Conservation (phyloP, 148 eudicot genomes). For the Dysphania ambrosioides region DNA sequence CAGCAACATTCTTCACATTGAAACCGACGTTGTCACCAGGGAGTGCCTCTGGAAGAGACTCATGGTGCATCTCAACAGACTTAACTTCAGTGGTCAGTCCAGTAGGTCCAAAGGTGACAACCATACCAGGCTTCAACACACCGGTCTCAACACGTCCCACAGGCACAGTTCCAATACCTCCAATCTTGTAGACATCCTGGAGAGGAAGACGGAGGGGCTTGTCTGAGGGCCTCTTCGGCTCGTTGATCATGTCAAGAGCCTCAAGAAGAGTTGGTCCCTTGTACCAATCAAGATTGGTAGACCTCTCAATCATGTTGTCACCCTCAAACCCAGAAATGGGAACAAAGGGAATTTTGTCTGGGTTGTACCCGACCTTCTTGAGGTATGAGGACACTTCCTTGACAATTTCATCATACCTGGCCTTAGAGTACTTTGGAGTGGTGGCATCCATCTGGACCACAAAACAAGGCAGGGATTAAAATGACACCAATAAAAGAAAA, state of each 20-base stretch:
- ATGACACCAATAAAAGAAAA: neutral
- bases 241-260: slow-evolving; percentile 30
- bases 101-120: slow-evolving; percentile 40
- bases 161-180: slow-evolving; percentile 41
- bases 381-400: slow-evolving; percentile 35
- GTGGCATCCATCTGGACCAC: slow-evolving; percentile 34
- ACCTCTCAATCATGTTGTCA: slow-evolving; percentile 41
- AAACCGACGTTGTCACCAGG: slow-evolving; percentile 44
- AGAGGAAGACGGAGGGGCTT: slow-evolving; percentile 43
- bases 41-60: slow-evolving; percentile 36
- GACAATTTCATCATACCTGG: slow-evolving; percentile 30
- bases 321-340: slow-evolving; percentile 40
- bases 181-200: slow-evolving; percentile 43
- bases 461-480: neutral
- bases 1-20: slow-evolving; percentile 39
- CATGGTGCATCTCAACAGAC: slow-evolving; percentile 47
- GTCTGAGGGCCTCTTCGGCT: slow-evolving; percentile 40
- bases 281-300: slow-evolving; percentile 41
- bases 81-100: slow-evolving; percentile 45
- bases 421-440: slow-evolving; percentile 33
- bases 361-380: slow-evolving; percentile 45
- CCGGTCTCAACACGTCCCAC: slow-evolving; percentile 44
- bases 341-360: slow-evolving; percentile 35
- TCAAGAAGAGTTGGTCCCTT: slow-evolving; percentile 46
- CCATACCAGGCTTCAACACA: slow-evolving; percentile 35